Evolutionary conservation across 352 stramenopile genomes (phyloP), one percentile per base, ranked within the genome.

Genomic region (Thalassiosira hispida): DNA sequence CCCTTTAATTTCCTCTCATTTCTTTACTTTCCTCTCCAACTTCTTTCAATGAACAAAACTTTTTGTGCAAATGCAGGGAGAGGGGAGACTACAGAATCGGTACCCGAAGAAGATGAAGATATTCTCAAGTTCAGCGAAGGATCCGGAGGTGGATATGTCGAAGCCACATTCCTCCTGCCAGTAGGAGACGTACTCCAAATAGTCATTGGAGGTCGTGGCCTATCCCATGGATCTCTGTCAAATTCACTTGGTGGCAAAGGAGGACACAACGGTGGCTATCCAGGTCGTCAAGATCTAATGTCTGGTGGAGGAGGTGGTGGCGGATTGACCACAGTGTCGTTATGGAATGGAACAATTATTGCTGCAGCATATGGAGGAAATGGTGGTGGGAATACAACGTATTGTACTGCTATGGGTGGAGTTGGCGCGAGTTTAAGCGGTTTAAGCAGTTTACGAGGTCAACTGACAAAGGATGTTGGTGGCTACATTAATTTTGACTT

Each of bases 231-330:
- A 12, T 66, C 60, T 0, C 6, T 8, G 9, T 16, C 12, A 1
- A 4, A 27, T n/a, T 79, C 62, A 2, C 31, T 79, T 6, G 71
- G 71, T 2, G 71, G 71, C 5, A 7, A 46, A 5, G 71, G 71
- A 1, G 71, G 71, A 3, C 29, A 25, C 18, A 49, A 47, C 14
- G 51, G 71, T 14, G 71, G 71, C 12, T n/a, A 68, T 46, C 16
- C 18, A 1, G 71, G 71, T 0, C 35, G 53, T n/a, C 9, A 12
- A 0, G 35, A 71, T 42, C 5, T 4, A 14, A 46, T 33, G n/a
- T 62, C 47, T 42, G 71, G 71, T 18, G 71, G 71, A 16, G 71
- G 71, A 0, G 71, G 71, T 22, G 71, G 71, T 22, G 71, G 71
- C 14, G 71, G 71, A 18, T 67, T 61, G 47, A 61, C 57, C 1